These are phyloP conservation scores for Volvox africanus DNA, from an alignment of 139 green algal genomes.

Conservation along the genomic window DNA sequence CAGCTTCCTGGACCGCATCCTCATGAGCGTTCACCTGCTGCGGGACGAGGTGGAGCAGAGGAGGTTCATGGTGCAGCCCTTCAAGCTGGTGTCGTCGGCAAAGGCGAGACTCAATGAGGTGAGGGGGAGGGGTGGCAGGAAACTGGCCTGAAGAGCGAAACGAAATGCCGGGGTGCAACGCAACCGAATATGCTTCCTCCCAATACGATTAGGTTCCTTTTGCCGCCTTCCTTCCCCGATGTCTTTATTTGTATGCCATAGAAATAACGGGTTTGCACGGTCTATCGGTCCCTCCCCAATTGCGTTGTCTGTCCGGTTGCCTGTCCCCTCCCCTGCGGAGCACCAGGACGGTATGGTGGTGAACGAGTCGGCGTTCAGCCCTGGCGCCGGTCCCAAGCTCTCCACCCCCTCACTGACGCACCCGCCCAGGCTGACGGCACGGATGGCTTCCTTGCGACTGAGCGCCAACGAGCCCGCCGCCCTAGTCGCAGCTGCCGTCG, in stretches of 20 bases:
- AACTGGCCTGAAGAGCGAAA: not conserved
- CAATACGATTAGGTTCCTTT: no score
- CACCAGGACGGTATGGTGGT: not conserved
- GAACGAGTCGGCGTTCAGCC: not conserved
- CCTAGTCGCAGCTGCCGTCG: not conserved
- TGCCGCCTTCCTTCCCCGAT: no score
- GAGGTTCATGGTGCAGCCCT: conserved; percentile 47
- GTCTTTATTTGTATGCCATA: no score
- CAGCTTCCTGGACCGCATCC: conserved; percentile 63
- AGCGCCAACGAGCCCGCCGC: not conserved
- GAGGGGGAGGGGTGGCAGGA: not conserved
- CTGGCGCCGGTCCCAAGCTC: not conserved
- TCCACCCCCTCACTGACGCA: not conserved
- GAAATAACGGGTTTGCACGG: no score
- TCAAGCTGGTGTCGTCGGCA: conserved; percentile 9
- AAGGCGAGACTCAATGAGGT: conserved; percentile 34
- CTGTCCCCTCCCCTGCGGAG: not conserved
- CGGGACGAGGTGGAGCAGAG: conserved; percentile 61
- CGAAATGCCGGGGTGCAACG: no score
- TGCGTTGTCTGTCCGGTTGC: no score
- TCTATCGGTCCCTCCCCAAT: no score
- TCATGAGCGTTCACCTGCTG: conserved; percentile 57
- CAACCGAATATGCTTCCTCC: not conserved
- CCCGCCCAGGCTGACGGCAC: not conserved
- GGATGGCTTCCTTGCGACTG: not conserved